Percentiles rank a stretch among this genome's conserved stretches.
phyloP scores from a whole-genome alignment of 768 basidiomycete genomes.

The Sutorius australiensis region DNA sequence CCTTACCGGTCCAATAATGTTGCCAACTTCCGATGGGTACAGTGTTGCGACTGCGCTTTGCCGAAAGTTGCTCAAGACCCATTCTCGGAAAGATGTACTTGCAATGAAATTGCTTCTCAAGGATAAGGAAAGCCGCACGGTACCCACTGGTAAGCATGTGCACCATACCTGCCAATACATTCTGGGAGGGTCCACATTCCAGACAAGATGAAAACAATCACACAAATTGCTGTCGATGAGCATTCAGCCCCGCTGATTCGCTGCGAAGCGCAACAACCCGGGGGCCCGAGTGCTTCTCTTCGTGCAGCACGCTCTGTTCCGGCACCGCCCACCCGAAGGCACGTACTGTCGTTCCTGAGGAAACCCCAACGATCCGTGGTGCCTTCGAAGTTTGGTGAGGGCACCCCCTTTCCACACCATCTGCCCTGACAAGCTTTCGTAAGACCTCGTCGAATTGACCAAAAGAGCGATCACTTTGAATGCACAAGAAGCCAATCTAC shows the following conservation, averaged over 20 bases:
- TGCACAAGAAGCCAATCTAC: neutral
- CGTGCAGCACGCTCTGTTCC: neutral
- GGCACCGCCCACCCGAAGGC: neutral
- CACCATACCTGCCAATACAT: neutral
- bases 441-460: neutral
- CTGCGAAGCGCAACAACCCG: neutral
- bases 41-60: neutral
- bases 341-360: too few relatives aligned
- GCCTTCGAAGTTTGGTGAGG: neutral
- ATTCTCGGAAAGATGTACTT: neutral
- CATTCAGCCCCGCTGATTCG: neutral
- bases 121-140: neutral
- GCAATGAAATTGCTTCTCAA: neutral
- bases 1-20: neutral
- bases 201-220: neutral
- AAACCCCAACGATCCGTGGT: neutral
- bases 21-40: neutral
- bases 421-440: neutral
- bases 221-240: neutral
- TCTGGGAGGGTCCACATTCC: neutral
- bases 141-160: neutral
- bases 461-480: neutral
- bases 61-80: neutral
- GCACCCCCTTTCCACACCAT: neutral
- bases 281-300: neutral